These are phyloP conservation scores for Rhynchospora tenuis DNA, from an alignment of 176 grass and related monocot species.

Conservation along the genomic window DNA sequence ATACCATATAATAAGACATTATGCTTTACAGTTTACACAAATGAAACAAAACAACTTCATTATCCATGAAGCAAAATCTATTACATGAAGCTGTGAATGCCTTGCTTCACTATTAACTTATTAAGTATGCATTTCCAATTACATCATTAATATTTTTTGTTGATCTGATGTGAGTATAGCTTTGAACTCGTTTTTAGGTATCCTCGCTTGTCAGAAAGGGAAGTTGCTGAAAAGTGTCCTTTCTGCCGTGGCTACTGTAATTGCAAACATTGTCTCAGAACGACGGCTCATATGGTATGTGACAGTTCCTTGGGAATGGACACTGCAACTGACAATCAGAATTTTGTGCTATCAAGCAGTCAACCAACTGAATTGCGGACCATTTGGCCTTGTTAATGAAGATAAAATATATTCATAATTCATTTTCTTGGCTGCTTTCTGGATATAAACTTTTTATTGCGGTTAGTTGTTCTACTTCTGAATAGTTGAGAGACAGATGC, in stretches of 20 bases:
- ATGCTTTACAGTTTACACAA: background rate
- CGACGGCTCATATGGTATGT: background rate
- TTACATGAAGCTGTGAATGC: background rate
- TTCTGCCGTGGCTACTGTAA: constrained; percentile 10
- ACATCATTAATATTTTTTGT: background rate
- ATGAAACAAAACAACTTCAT: background rate
- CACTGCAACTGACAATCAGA: background rate
- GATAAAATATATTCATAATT: background rate
- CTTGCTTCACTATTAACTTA: background rate
- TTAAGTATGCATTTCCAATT: background rate
- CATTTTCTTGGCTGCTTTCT: background rate
- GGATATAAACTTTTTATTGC: background rate
- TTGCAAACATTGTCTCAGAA: constrained; percentile 16
- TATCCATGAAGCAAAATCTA: background rate
- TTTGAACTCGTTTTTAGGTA: background rate
- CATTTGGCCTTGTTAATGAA: background rate
- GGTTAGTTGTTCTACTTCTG: background rate
- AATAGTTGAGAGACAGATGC: background rate
- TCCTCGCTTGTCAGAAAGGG: constrained; percentile 1
- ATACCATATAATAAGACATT: background rate
- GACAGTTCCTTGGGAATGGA: background rate
- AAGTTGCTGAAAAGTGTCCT: constrained; percentile 11
- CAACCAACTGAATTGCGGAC: background rate
- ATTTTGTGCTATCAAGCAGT: background rate
- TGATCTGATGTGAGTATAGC: background rate